phyloP scores from a whole-genome alignment of 1,284 basidiomycete species.

The Mixia osmundae region DNA sequence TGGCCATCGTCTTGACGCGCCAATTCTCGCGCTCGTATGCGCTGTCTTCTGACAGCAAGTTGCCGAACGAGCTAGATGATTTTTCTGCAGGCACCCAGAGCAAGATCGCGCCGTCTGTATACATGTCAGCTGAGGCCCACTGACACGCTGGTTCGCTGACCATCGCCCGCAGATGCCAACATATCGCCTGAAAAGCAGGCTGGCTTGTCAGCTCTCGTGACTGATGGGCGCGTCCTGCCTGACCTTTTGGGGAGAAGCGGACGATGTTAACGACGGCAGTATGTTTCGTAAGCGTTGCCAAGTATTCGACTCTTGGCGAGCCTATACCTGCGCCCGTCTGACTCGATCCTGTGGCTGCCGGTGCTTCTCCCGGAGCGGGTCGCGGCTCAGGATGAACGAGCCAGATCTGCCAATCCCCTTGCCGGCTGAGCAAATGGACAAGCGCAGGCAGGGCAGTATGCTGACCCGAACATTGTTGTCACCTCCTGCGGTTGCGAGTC shows the following conservation, averaged over 20 bases:
- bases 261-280: conserved; percentile 92
- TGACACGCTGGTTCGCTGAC: conserved; percentile 24
- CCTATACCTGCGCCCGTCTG: conserved; percentile 29
- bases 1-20: conserved; percentile 70
- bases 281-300: conserved; percentile 78
- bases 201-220: not conserved
- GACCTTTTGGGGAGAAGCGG: conserved; percentile 80
- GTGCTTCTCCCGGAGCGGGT: conserved; percentile 27
- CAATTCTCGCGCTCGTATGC: conserved; percentile 85
- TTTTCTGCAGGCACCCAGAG: conserved; percentile 71
- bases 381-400: conserved; percentile 76
- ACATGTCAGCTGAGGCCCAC: not conserved
- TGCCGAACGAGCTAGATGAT: conserved; percentile 37
- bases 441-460: conserved; percentile 12
- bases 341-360: conserved; percentile 33
- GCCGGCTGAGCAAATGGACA: not conserved
- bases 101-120: conserved; percentile 78
- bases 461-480: conserved; percentile 88
- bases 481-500: conserved; percentile 81
- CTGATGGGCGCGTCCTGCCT: conserved; percentile 15
- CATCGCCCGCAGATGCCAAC: conserved; percentile 83
- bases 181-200: conserved; percentile 37
- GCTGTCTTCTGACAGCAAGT: conserved; percentile 60
- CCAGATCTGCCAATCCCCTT: conserved; percentile 42
- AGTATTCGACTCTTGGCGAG: conserved; percentile 81